Base-by-base conservation (phyloP, 345 rosid species). In the Noccaea bulbosa region DNA sequence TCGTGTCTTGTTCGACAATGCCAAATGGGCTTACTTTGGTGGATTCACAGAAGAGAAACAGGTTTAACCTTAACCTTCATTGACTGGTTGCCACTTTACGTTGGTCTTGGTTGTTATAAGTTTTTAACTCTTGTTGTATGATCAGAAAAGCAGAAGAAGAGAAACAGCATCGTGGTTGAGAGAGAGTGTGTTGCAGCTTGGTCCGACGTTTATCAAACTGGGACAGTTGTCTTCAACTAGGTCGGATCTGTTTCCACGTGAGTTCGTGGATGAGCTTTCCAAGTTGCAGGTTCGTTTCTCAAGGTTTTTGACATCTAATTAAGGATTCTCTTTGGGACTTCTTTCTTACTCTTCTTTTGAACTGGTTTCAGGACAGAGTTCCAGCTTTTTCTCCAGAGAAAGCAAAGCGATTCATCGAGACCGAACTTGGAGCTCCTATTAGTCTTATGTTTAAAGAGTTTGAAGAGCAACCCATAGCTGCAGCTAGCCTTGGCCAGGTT, bases 401-500 rank as follows among this genome's bases (percentile, higher is more conserved):
- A 81, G 94, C 96, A 52, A 85, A 70, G 80, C 75, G 79, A 15
- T 87, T 87, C 65, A 83, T 91, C 3, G 84, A 91, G 85, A 71
- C 51, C 1, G 98, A 93, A 75, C 82, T 93, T 64, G 98, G 96
- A 64, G 89, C 91, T 77, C 82, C 97, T 7, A 76, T 93, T 3
- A 72, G 82, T 50, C 61, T 83, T 44, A 69, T 93, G 75, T 93
- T 71, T 69, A 87, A 80, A 83, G 92, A 81, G 70, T 89, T 93
- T 72, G 98, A 93, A 81, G 96, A 93, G 50, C 85, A 51, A 70
- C 96, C 98, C n/a, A 84, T 93, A 62, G 98, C 98, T 69, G 98
- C 97, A 41, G 98, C 98, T 81, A 93, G 97, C 78, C 98, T 93
- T 85, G 98, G 98, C 76, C 98, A 93, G 92, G 98, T 93, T 81